A percentile compares a stretch with the other conserved stretches of the same genome.
Conservation (phyloP, 1,139 yeast species). For the Debaryomyces psychrophilus region DNA sequence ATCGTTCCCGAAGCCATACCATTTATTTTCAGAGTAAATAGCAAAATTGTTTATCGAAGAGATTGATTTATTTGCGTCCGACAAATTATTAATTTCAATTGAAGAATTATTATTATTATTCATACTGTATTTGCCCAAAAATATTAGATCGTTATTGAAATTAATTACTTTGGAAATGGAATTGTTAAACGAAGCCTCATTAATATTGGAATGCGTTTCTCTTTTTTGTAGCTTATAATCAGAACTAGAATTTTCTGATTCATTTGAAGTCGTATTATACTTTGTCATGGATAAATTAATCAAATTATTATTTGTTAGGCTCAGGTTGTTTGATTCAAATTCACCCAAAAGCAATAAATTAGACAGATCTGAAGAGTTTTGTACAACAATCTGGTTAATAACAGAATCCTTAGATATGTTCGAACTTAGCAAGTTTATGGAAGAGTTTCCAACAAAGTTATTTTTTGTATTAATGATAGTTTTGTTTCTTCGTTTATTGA, state of each 20-base stretch:
- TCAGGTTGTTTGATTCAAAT: slow-evolving; percentile 39
- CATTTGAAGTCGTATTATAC: slow-evolving; percentile 39
- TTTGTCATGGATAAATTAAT: slow-evolving; percentile 30
- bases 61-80: slow-evolving; percentile 32
- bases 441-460: slow-evolving; percentile 64
- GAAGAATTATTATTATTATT: slow-evolving; percentile 22
- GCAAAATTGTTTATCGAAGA: slow-evolving; percentile 41
- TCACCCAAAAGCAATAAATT: slow-evolving; percentile 50
- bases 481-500: slow-evolving; percentile 31
- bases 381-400: slow-evolving; percentile 36
- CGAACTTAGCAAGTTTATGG: slow-evolving; percentile 66
- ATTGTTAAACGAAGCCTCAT: slow-evolving; percentile 37
- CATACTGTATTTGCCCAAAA: slow-evolving; percentile 39
- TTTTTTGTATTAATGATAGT: slow-evolving; percentile 34
- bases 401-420: slow-evolving; percentile 45
- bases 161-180: slow-evolving; percentile 29
- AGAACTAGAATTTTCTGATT: slow-evolving; percentile 22
- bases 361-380: slow-evolving; percentile 27
- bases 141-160: slow-evolving; percentile 27
- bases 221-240: slow-evolving; percentile 22
- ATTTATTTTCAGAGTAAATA: slow-evolving; percentile 25
- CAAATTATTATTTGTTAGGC: slow-evolving; percentile 33
- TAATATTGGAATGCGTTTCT: slow-evolving; percentile 23
- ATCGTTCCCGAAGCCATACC: slow-evolving; percentile 47
- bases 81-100: slow-evolving; percentile 29